Percentiles rank a stretch among this genome's conserved stretches.
These are phyloP conservation scores for Eimeria zaria DNA, from an alignment of 169 alveolate species.

Conservation along the genomic window DNA sequence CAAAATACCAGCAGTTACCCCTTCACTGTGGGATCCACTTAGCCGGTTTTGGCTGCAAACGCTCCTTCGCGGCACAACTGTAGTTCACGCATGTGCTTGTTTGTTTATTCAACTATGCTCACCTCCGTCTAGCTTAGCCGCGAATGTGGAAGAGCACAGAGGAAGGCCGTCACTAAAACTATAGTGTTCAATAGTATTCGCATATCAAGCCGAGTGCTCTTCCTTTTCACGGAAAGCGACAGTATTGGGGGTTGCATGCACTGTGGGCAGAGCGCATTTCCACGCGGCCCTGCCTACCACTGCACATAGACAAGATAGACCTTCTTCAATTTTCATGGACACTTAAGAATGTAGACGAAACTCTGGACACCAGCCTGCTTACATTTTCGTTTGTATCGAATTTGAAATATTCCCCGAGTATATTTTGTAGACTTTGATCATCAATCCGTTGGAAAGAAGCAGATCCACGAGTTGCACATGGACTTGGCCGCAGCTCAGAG, in stretches of 20 bases:
- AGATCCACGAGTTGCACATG: too few relatives aligned
- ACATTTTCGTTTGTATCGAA: background rate
- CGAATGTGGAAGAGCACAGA: background rate
- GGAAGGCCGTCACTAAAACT: background rate
- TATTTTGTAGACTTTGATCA: background rate
- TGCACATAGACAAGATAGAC: background rate
- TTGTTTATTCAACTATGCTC: background rate
- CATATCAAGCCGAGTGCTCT: background rate
- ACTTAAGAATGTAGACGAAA: background rate
- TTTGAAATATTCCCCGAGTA: background rate
- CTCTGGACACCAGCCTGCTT: background rate
- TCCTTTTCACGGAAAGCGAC: background rate
- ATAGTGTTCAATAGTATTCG: background rate
- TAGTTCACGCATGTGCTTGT: background rate
- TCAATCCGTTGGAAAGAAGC: background rate
- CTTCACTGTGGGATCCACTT: background rate
- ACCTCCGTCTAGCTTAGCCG: background rate
- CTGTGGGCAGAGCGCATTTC: background rate
- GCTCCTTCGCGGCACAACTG: background rate
- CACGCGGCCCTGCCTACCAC: background rate
- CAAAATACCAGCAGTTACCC: background rate
- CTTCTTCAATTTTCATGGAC: background rate
- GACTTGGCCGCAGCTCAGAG: too few relatives aligned
- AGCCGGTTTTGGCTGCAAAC: slow-evolving; percentile 8
- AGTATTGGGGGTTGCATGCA: background rate